Conservation (phyloP, 768 basidiomycete genomes). For the Pisolithus marmoratus region DNA sequence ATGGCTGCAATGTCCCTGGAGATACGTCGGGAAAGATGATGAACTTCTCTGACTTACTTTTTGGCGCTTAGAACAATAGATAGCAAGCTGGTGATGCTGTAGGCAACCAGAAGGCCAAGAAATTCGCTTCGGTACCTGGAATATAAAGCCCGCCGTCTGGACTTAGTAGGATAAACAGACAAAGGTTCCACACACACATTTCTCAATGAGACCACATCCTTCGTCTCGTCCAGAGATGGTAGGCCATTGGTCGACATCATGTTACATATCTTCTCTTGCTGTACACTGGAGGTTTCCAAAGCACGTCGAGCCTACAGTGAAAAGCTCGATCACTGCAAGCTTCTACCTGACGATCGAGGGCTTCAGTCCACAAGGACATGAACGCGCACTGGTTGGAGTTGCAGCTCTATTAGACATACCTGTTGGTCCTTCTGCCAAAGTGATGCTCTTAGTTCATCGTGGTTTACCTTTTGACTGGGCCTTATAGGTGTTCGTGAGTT, state of each 20-base stretch:
- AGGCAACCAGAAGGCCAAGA: constrained; percentile 44
- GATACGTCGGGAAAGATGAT: too few species aligned
- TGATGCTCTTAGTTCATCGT: constrained; percentile 13
- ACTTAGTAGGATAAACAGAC: background rate
- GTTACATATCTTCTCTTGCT: constrained; percentile 31
- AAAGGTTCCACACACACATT: constrained; percentile 39
- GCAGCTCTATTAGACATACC: constrained; percentile 11
- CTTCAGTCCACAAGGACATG: constrained; percentile 17
- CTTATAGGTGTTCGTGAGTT: too few species aligned
- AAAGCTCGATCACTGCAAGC: constrained; percentile 34
- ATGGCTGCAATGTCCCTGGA: too few species aligned
- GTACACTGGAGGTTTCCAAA: constrained; percentile 33
- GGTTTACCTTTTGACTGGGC: background rate
- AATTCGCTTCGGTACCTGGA: constrained; percentile 40
- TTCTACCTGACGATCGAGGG: constrained; percentile 27
- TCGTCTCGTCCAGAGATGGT: constrained; percentile 41
- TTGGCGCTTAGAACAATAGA: too few species aligned
- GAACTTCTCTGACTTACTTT: too few species aligned
- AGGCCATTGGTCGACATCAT: constrained; percentile 33
- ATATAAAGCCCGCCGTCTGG: constrained; percentile 22
- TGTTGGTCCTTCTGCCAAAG: constrained; percentile 23
- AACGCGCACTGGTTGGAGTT: background rate
- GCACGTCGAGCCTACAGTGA: constrained; percentile 34
- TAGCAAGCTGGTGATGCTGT: too few species aligned
- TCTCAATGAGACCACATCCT: constrained; percentile 52